Evolutionary conservation across 495 filamentous ascomycete species (phyloP), one percentile per base, ranked within the genome.

Genomic region (Staphylotrichum tortipilum): DNA sequence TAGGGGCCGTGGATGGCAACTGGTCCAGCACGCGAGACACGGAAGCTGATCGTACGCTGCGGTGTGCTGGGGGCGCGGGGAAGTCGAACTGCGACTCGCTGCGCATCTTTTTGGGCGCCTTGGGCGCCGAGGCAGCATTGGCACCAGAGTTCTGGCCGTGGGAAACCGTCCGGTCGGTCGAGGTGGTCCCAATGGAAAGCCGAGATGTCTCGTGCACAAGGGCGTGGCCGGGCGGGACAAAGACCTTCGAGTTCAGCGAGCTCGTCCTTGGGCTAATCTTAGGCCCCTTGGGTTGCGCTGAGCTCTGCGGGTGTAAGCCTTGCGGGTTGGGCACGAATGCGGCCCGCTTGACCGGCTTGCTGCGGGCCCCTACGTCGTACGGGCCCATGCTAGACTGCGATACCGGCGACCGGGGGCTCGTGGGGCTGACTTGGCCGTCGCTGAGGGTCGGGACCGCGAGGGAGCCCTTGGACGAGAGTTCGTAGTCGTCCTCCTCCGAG

Each of bases 1-100:
- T 69, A 0, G 76, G 75, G 7, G 74, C 77, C 5, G 71, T 41
- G 4, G 74, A 71, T 14, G 69, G 68, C 7, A 71, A 75, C 33
- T 74, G 69, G 12, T 68, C 67, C 8, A 66, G 63, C 0, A 59
- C 47, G 11, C 53, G 61, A 10, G 54, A 52, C 2, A 52, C 47
- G 2, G 42, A 33, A 3, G 55, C 44, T 28, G 48, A 44, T 4
- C 52, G 46, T 0, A 42, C 30, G 1, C 43, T 38, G 2, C 48
- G 54, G 22, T 44, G 37, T 11, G n/a, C 36, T 4, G 65, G 58
- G 0, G 56, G 65, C 0, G 62, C 42, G 0, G 57, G 57, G 31
- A 64, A 69, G 23, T 68, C 63, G 22, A 55, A 54, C 4, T 53
- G 35, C 3, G 54, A 42, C 19, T 55, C 48, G 29, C 43, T 58